Evolutionary conservation across 495 filamentous ascomycete genomes (phyloP).

Genomic region (Evansstolkia leycettana): DNA sequence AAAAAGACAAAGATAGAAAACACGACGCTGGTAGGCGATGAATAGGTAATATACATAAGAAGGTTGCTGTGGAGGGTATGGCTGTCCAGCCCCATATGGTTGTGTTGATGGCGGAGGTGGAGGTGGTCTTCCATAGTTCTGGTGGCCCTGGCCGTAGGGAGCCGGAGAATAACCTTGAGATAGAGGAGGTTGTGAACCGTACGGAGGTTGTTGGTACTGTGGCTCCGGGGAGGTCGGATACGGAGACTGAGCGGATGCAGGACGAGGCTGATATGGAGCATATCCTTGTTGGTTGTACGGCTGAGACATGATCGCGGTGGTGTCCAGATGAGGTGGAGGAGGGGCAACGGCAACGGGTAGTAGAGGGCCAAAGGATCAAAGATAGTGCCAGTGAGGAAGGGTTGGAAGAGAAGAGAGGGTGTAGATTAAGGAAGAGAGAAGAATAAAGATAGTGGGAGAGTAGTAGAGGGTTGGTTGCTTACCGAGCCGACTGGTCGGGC

Average conservation of each 20-base stretch:
- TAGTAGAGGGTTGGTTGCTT: slow-evolving; percentile 14
- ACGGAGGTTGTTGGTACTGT: slow-evolving; percentile 6
- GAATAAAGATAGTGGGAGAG: slow-evolving; percentile 3
- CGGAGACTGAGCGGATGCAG: slow-evolving; percentile 15
- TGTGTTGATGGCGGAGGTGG: slow-evolving; percentile 12
- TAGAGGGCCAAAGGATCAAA: background rate
- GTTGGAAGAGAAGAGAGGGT: slow-evolving; percentile 1
- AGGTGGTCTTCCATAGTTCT: slow-evolving; percentile 16
- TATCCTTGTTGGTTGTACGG: slow-evolving; percentile 25
- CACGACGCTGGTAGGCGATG: too few relatives aligned
- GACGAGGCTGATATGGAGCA: slow-evolving; percentile 20
- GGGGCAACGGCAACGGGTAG: slow-evolving; percentile 3
- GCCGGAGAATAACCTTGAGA: slow-evolving; percentile 17
- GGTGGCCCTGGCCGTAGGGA: slow-evolving; percentile 3
- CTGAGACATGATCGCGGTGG: slow-evolving; percentile 24
- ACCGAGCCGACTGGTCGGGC: slow-evolving; percentile 21
- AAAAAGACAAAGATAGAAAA: too few relatives aligned
- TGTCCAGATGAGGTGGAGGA: slow-evolving; percentile 4
- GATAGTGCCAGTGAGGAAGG: slow-evolving; percentile 2
- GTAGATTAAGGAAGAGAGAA: slow-evolving; percentile 1
- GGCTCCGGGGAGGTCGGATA: slow-evolving; percentile 27
- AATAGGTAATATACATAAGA: slow-evolving; percentile 26
- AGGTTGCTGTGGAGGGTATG: slow-evolving; percentile 12
- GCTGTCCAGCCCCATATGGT: slow-evolving; percentile 16
- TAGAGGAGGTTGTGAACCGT: slow-evolving; percentile 18